Conservation (phyloP, 768 basidiomycete genomes). For the Coprinellus micaceus region DNA sequence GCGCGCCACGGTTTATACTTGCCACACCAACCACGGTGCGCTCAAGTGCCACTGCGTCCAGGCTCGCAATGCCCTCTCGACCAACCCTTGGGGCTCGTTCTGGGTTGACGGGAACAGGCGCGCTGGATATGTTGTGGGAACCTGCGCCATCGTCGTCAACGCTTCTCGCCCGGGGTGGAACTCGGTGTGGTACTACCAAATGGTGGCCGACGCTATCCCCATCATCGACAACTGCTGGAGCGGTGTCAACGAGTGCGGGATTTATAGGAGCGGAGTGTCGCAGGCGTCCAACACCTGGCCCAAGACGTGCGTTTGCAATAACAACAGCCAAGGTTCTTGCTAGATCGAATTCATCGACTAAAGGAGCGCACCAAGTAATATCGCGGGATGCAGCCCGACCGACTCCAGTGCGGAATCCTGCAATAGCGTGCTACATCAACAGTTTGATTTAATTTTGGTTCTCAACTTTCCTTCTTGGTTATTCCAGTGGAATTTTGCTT, state of each 20-base stretch:
- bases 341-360: background rate
- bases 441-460: too few relatives aligned
- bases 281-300: background rate
- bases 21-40: background rate
- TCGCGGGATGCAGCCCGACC: too few relatives aligned
- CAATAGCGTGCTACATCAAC: too few relatives aligned
- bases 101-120: background rate
- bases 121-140: background rate
- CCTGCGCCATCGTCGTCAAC: background rate
- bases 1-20: background rate
- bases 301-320: background rate
- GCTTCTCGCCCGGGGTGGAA: background rate
- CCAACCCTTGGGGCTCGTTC: background rate
- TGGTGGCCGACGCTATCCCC: background rate
- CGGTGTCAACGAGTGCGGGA: background rate
- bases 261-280: background rate
- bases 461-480: too few relatives aligned
- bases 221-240: background rate
- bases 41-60: background rate
- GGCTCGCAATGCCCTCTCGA: background rate
- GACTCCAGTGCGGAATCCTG: too few relatives aligned
- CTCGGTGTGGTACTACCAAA: background rate
- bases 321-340: background rate
- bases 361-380: too few relatives aligned
- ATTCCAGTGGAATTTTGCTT: too few relatives aligned